Evolutionary conservation across 2,329 filamentous ascomycete species (phyloP).

Genomic region (Elsinoe batatas): DNA sequence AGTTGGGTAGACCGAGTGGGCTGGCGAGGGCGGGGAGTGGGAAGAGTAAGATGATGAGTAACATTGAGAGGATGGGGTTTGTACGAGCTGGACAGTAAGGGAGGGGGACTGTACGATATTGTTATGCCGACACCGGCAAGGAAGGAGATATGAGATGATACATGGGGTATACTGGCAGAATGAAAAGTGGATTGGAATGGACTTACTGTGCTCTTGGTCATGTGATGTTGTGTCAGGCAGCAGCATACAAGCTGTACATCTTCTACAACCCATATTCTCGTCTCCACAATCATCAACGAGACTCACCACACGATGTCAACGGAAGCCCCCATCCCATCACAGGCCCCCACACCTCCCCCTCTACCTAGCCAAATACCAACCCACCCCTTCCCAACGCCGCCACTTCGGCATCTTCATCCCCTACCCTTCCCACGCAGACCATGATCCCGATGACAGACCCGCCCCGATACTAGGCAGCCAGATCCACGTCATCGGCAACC

Average conservation of each 20-base stretch:
- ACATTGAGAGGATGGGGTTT: constrained; percentile 76
- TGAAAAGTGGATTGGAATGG: too few species aligned
- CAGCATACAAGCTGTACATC: too few species aligned
- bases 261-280: too few species aligned
- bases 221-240: too few species aligned
- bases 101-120: not conserved
- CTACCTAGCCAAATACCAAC: constrained; percentile 1
- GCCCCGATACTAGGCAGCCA: not conserved
- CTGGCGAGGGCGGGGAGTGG: constrained; percentile 29
- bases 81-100: constrained; percentile 6
- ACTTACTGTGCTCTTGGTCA: too few species aligned
- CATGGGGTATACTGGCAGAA: too few species aligned
- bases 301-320: too few species aligned
- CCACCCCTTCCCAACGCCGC: not conserved
- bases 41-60: constrained; percentile 69
- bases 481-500: constrained; percentile 11
- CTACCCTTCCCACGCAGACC: not conserved
- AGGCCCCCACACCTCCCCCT: not conserved
- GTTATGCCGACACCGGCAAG: not conserved
- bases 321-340: not conserved
- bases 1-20: constrained; percentile 32
- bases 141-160: too few species aligned
- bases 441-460: not conserved
- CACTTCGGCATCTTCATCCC: constrained; percentile 13
- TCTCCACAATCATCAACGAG: too few species aligned